A percentile compares a stretch with the other conserved stretches of the same genome.
These are phyloP conservation scores for Scedosporium aurantiacum DNA, from an alignment of 2,329 filamentous ascomycete genomes.

Conservation along the genomic window DNA sequence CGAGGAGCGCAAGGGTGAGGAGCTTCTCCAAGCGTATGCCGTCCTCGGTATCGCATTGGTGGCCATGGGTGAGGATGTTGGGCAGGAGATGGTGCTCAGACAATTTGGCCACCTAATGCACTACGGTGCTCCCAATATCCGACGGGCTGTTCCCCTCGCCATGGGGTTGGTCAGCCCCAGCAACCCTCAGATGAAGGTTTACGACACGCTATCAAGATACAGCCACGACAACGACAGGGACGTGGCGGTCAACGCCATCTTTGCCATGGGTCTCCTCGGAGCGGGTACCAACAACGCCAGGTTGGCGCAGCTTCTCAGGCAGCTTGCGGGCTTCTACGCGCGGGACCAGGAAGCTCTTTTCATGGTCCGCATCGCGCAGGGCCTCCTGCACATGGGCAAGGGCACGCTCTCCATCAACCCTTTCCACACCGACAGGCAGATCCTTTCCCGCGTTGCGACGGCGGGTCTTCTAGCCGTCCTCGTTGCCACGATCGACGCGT, in stretches of 20 bases:
- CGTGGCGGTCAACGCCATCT: constrained; percentile 96
- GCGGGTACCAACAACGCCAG: constrained; percentile 97
- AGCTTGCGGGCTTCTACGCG: constrained; percentile 96
- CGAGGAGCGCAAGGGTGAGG: constrained; percentile 89
- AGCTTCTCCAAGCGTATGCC: constrained; percentile 90
- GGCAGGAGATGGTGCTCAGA: constrained; percentile 95
- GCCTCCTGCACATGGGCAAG: constrained; percentile 97
- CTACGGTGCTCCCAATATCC: constrained; percentile 94
- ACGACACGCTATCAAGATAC: constrained; percentile 94
- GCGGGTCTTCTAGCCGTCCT: constrained; percentile 83
- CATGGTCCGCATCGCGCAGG: constrained; percentile 98
- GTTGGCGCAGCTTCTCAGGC: constrained; percentile 83
- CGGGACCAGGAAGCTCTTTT: constrained; percentile 92
- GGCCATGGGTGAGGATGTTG: constrained; percentile 95
- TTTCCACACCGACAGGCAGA: constrained; percentile 98
- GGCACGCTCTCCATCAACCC: constrained; percentile 90
- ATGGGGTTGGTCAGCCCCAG: constrained; percentile 95
- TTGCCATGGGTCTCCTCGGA: constrained; percentile 94
- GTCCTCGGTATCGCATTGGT: constrained; percentile 90
- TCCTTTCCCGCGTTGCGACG: constrained; percentile 82
- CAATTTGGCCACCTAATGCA: constrained; percentile 99
- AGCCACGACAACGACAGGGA: constrained; percentile 98
- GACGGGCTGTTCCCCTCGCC: constrained; percentile 86
- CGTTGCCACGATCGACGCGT: constrained; percentile 89
- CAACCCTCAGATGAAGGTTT: constrained; percentile 99